These are phyloP conservation scores for Williopsis jadinii DNA, from an alignment of 1,139 yeast genomes.

Conservation along the genomic window DNA sequence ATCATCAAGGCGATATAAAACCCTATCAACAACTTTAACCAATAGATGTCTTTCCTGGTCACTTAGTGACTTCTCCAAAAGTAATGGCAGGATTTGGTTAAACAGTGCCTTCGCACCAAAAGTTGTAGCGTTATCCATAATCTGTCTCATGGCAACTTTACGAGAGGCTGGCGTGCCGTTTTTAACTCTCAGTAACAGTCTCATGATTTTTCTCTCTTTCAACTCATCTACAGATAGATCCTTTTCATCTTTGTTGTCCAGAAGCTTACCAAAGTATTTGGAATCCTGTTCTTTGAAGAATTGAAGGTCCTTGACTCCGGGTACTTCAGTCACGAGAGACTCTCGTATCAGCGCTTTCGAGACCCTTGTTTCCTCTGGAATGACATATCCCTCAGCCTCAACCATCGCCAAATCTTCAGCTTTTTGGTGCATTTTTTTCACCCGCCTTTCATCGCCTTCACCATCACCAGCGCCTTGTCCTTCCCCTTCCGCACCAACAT, in stretches of 20 bases:
- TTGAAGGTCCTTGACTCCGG: constrained; percentile 58
- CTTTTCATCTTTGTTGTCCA: constrained; percentile 31
- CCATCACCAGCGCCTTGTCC: constrained; percentile 28
- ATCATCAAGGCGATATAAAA: constrained; percentile 59
- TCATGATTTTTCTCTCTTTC: constrained; percentile 56
- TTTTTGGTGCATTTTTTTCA: constrained; percentile 18
- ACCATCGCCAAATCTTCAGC: constrained; percentile 6
- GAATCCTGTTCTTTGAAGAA: constrained; percentile 68
- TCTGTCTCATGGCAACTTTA: constrained; percentile 60
- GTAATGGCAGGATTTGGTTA: constrained; percentile 62
- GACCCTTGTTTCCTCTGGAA: constrained; percentile 28
- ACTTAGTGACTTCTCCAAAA: constrained; percentile 66
- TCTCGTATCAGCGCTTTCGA: constrained; percentile 24
- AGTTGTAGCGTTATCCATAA: constrained; percentile 56
- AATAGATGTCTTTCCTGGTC: constrained; percentile 81
- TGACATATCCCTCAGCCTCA: constrained; percentile 14
- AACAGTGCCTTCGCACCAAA: constrained; percentile 71
- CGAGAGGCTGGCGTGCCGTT: constrained; percentile 69
- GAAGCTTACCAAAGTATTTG: constrained; percentile 61
- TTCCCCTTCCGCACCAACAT: constrained; percentile 21
- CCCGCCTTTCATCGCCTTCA: constrained; percentile 6
- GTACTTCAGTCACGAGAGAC: constrained; percentile 45
- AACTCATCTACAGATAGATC: constrained; percentile 44
- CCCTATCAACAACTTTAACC: constrained; percentile 68
- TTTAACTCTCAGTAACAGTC: constrained; percentile 59